A percentile compares a stretch with the other conserved stretches of the same genome.
Conservation (phyloP, 169 alveolate genomes). For the Plasmodium vivax region DNA sequence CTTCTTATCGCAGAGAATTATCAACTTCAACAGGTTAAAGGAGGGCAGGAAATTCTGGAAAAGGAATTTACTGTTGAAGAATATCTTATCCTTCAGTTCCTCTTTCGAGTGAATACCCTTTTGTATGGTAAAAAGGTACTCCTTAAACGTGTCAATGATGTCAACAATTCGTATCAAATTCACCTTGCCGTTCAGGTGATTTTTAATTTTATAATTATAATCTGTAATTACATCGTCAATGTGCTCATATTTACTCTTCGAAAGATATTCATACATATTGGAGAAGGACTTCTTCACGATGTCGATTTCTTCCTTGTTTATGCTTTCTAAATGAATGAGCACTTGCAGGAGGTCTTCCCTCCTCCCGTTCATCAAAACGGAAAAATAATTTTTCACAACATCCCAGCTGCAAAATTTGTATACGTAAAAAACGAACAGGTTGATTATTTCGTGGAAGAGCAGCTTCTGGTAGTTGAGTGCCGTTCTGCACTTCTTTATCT, state of each 20-base stretch:
- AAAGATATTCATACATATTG: slow-evolving; percentile 59
- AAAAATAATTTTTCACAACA: slow-evolving; percentile 50
- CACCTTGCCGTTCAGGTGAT: slow-evolving; percentile 12
- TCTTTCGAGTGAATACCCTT: slow-evolving; percentile 47
- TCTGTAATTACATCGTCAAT: slow-evolving; percentile 37
- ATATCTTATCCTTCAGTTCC: slow-evolving; percentile 19
- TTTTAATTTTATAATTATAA: slow-evolving; percentile 28
- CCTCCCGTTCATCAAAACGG: slow-evolving; percentile 30
- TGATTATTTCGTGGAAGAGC: slow-evolving; percentile 44
- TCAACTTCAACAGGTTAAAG: slow-evolving; percentile 30
- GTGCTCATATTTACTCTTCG: slow-evolving; percentile 19
- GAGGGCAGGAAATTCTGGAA: slow-evolving; percentile 72
- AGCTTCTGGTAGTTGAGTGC: slow-evolving; percentile 16
- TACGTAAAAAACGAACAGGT: slow-evolving; percentile 57
- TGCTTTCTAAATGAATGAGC: slow-evolving; percentile 8
- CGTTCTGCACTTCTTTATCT: slow-evolving; percentile 31
- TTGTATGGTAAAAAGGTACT: slow-evolving; percentile 16
- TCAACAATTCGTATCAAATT: slow-evolving; percentile 15
- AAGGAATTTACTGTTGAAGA: slow-evolving; percentile 25
- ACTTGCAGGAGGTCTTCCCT: background rate
- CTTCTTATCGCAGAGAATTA: slow-evolving; percentile 59
- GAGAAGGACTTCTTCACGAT: slow-evolving; percentile 23
- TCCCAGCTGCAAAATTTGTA: slow-evolving; percentile 66
- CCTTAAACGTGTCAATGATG: slow-evolving; percentile 68
- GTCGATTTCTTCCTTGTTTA: slow-evolving; percentile 28